A percentile compares a stretch with the other conserved stretches of the same genome.
Evolutionary conservation across 139 green algal genomes (phyloP).

Genomic region (Auxenochlorella pyrenoidosa): DNA sequence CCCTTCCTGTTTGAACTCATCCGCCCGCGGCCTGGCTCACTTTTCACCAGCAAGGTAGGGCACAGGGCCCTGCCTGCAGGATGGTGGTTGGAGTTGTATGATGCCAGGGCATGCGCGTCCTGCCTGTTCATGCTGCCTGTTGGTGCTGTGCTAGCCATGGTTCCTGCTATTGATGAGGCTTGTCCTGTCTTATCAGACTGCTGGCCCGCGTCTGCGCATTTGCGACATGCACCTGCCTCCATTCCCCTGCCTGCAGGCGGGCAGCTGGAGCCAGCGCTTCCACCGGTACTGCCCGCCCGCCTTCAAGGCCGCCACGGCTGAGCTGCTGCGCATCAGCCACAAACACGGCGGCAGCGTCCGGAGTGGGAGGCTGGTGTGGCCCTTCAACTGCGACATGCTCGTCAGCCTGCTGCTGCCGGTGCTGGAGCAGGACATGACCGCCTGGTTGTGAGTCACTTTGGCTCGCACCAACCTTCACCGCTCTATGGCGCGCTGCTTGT

Average conservation of each 20-base stretch:
- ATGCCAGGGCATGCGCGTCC: no score
- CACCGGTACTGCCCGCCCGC: background rate
- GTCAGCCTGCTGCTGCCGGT: background rate
- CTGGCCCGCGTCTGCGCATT: background rate
- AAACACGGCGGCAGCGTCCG: background rate
- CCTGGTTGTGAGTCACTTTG: background rate
- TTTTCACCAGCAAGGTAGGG: background rate
- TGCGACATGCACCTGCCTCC: background rate
- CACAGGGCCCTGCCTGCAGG: no score
- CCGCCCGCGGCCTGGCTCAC: background rate
- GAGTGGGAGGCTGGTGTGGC: background rate
- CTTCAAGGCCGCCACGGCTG: background rate
- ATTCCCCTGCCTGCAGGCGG: background rate
- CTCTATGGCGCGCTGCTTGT: background rate
- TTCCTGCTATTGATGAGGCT: no score
- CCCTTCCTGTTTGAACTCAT: background rate
- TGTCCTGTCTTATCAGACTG: no score
- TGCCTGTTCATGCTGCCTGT: background rate
- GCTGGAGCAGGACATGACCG: background rate
- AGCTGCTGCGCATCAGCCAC: background rate
- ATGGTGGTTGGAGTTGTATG: no score
- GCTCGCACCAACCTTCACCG: no score
- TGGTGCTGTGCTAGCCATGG: background rate
- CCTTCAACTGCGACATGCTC: background rate
- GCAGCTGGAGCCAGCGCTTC: background rate